Conservation (phyloP, 805 yeast genomes). For the Candida pseudofarinosa region DNA sequence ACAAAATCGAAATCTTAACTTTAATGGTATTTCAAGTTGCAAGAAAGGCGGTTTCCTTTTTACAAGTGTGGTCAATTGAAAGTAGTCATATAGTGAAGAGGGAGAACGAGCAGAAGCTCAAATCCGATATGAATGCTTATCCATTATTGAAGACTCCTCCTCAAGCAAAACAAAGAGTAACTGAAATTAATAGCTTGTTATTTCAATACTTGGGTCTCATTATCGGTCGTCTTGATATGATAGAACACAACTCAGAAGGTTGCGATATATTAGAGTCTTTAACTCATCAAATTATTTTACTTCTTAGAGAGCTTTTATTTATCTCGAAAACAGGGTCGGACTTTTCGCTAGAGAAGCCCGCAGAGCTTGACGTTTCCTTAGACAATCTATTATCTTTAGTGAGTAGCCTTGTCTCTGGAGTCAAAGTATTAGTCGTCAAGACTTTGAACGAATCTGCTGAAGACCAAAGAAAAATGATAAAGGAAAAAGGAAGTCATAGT, state of each 20-base stretch:
- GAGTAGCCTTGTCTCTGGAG: slow-evolving; percentile 61
- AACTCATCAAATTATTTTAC: slow-evolving; percentile 62
- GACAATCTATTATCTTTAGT: slow-evolving; percentile 58
- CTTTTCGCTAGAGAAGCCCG: slow-evolving; percentile 33
- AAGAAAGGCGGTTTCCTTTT: slow-evolving; percentile 58
- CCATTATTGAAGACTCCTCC: slow-evolving; percentile 55
- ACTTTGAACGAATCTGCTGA: slow-evolving; percentile 43
- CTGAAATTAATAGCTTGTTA: slow-evolving; percentile 58
- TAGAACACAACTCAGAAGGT: slow-evolving; percentile 69
- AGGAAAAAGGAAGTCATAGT: slow-evolving; percentile 5
- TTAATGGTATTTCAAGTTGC: slow-evolving; percentile 64
- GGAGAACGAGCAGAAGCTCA: slow-evolving; percentile 30
- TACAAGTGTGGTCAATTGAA: slow-evolving; percentile 70
- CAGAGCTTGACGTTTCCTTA: slow-evolving; percentile 45
- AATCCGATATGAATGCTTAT: slow-evolving; percentile 36
- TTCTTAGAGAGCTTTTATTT: slow-evolving; percentile 59
- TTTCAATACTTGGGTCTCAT: slow-evolving; percentile 62
- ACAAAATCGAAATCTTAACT: slow-evolving; percentile 59
- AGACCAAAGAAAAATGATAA: slow-evolving; percentile 20
- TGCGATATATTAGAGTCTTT: slow-evolving; percentile 63
- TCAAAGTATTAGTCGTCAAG: slow-evolving; percentile 56
- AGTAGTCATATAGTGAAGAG: slow-evolving; percentile 43
- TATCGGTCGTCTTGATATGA: slow-evolving; percentile 72
- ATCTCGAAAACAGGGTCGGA: slow-evolving; percentile 51
- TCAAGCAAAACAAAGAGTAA: slow-evolving; percentile 54